Evolutionary conservation across 108 stramenopile species (phyloP), one percentile per base, ranked within the genome.

Genomic region (Seminavis robusta): DNA sequence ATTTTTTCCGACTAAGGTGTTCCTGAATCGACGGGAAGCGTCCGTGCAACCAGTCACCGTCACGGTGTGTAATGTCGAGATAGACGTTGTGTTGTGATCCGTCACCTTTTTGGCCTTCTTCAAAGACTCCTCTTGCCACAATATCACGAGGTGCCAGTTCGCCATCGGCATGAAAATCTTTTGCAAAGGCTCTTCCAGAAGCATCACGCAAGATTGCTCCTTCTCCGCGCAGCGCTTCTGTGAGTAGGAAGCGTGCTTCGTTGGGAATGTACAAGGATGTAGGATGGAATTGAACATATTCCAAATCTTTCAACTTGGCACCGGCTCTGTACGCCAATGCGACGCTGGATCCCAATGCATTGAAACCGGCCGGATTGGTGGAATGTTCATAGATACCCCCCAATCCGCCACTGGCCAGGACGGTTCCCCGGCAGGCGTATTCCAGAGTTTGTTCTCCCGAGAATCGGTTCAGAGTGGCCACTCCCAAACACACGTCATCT

Each of bases 281-380:
- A 32, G 96, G 96, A 61, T 97, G 96, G 61, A 97, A 97, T 69
- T 97, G 96, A 0, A 97, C 94, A 61, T 94, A 97, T 59, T 97
- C 94, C 84, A 95, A 72, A 46, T 94, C 92, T 10, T 82, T 73
- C 0, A 77, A 75, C 9, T 47, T 61, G 3, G 88, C 88, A 15
- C 77, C 77, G 2, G 70, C 76, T 33, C 92, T 64, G 17, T 56
- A 65, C 2, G 92, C 96, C 54, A 95, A 44, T 4, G 81, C 94
- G 6, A 90, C 84, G 42, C 87, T 86, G 3, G 88, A 90, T 19
- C 96, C 96, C 27, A 93, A 58, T 0, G 96, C 94, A 72, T 94
- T 94, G 71, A 86, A 86, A 6, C 90, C 87, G 11, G 77, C 26
- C 32, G 96, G 94, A 74, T 97, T 97, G 33, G 94, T 94, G 36